phyloP scores from a whole-genome alignment of 768 basidiomycete species.

The Gelatoporia subvermispora region DNA sequence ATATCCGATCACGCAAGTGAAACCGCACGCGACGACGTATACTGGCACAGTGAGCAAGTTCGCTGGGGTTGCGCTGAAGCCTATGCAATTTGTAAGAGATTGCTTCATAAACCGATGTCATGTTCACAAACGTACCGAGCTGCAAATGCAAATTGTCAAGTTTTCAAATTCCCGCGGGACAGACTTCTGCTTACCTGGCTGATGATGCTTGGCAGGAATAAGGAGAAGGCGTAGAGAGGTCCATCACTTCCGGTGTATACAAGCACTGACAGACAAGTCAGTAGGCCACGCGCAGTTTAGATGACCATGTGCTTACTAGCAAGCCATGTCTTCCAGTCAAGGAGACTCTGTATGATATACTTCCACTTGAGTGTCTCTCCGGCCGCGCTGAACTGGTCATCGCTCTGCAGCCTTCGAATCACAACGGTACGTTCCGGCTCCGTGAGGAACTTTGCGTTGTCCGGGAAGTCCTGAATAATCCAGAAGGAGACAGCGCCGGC shows the following conservation, averaged over 20 bases:
- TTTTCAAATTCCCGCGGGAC: background rate
- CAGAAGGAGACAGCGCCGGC: slow-evolving; percentile 64
- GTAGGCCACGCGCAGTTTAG: background rate
- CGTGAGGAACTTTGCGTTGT: slow-evolving; percentile 73
- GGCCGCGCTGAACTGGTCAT: slow-evolving; percentile 69
- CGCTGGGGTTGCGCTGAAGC: slow-evolving; percentile 64
- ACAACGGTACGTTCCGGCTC: slow-evolving; percentile 65
- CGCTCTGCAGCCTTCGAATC: slow-evolving; percentile 58
- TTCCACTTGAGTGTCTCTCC: slow-evolving; percentile 57
- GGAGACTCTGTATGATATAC: slow-evolving; percentile 52
- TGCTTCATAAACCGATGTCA: background rate
- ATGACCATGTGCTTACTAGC: slow-evolving; percentile 25
- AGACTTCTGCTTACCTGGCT: slow-evolving; percentile 42
- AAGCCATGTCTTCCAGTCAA: slow-evolving; percentile 75
- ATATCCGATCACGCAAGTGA: slow-evolving; percentile 63
- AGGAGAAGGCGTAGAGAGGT: slow-evolving; percentile 71
- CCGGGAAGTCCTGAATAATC: slow-evolving; percentile 81
- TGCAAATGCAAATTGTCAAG: slow-evolving; percentile 9
- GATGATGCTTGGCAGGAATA: slow-evolving; percentile 79
- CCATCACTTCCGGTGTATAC: slow-evolving; percentile 53
- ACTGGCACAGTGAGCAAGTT: slow-evolving; percentile 78
- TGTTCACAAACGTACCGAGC: slow-evolving; percentile 32
- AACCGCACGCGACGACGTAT: slow-evolving; percentile 61
- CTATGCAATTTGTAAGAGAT: slow-evolving; percentile 22
- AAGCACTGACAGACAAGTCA: slow-evolving; percentile 36